phyloP scores from a whole-genome alignment of 495 filamentous ascomycete species.

The Pseudomonodictys pantanalensis region DNA sequence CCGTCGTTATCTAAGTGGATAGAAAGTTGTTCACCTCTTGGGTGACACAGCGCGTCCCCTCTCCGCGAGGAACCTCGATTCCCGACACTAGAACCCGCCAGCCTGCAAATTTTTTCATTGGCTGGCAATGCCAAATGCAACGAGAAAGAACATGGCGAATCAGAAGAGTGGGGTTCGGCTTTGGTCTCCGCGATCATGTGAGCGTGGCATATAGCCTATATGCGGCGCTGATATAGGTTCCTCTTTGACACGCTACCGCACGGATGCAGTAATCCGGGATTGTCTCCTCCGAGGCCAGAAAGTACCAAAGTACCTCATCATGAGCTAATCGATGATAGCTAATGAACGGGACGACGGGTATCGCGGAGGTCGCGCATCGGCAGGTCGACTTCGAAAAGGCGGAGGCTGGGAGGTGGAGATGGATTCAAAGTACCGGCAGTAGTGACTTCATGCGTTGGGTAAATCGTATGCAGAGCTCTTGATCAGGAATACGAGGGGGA shows the following conservation, averaged over 20 bases:
- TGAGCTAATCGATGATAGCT: neutral
- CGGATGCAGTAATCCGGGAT: neutral
- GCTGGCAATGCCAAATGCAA: neutral
- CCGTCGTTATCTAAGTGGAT: neutral
- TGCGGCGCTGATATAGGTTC: constrained; percentile 27
- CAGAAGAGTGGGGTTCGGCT: neutral
- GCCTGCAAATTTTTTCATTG: constrained; percentile 17
- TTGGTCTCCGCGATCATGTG: constrained; percentile 7
- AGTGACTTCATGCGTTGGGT: constrained; percentile 23
- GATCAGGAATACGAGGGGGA: neutral
- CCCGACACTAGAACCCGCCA: neutral
- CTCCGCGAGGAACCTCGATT: neutral
- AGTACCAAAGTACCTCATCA: neutral
- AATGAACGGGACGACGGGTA: neutral
- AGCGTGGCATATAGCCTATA: constrained; percentile 21
- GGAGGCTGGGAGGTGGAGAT: neutral
- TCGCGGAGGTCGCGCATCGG: neutral
- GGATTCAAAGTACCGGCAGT: constrained; percentile 16
- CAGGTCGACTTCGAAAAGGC: too few relatives aligned
- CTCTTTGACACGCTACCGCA: neutral
- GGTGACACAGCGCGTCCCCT: neutral
- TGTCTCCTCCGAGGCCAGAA: neutral
- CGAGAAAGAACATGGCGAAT: constrained; percentile 3
- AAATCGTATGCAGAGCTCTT: constrained; percentile 2
- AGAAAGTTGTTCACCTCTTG: neutral